Conservation (phyloP, 2,329 filamentous ascomycete genomes). For the Zasmidium angulare region DNA sequence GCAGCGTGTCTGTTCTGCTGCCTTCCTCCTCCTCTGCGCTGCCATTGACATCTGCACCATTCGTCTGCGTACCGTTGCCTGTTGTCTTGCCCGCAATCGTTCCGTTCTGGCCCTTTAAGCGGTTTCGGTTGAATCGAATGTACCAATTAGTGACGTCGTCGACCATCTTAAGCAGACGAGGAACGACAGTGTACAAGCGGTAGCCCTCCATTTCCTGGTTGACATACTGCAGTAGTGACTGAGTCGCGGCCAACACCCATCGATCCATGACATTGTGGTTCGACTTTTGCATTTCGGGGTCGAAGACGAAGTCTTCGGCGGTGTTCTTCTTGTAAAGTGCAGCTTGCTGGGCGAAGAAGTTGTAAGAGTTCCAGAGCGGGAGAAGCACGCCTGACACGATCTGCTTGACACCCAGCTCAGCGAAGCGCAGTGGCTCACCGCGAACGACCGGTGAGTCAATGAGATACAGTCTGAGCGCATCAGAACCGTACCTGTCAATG, state of each 20-base stretch:
- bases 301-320: constrained; percentile 73
- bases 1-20: constrained; percentile 72
- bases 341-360: constrained; percentile 91
- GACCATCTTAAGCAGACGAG: constrained; percentile 69
- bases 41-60: constrained; percentile 18
- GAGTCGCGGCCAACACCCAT: constrained; percentile 91
- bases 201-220: constrained; percentile 85
- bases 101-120: constrained; percentile 68
- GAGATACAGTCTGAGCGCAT: constrained; percentile 89
- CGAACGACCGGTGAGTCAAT: constrained; percentile 96
- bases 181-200: constrained; percentile 80
- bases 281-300: constrained; percentile 69
- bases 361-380: constrained; percentile 94
- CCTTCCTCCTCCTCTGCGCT: constrained; percentile 61
- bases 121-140: constrained; percentile 88
- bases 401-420: constrained; percentile 89
- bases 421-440: constrained; percentile 86
- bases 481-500: constrained; percentile 85
- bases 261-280: constrained; percentile 93
- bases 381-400: constrained; percentile 89
- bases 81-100: constrained; percentile 20
- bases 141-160: constrained; percentile 99
- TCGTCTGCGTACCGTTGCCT: constrained; percentile 19
- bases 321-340: constrained; percentile 82
- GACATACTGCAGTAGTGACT: constrained; percentile 86